These are phyloP conservation scores for Starmerella apis DNA, from an alignment of 805 yeast species.

Conservation along the genomic window DNA sequence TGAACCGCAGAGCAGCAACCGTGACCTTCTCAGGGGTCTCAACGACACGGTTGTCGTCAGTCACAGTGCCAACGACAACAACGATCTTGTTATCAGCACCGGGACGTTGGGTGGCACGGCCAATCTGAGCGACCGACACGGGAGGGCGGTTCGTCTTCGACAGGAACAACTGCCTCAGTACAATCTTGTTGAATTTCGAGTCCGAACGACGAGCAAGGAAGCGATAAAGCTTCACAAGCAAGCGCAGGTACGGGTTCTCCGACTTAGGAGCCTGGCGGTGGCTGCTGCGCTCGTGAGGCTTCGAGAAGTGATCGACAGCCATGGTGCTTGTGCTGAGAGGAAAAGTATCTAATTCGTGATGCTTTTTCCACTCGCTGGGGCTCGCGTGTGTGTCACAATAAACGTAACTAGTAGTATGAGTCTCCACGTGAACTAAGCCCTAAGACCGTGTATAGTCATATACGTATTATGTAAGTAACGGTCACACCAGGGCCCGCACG, in stretches of 20 bases:
- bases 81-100: conserved; percentile 85
- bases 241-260: conserved; percentile 96
- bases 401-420: conserved; percentile 14
- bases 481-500: not conserved
- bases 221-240: conserved; percentile 95
- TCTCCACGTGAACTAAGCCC: conserved; percentile 17
- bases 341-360: conserved; percentile 8
- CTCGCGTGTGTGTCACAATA: conserved; percentile 2
- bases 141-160: conserved; percentile 99
- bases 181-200: conserved; percentile 91
- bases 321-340: conserved; percentile 35
- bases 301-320: conserved; percentile 96
- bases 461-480: not conserved
- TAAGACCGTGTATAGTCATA: conserved; percentile 11
- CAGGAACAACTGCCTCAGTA: conserved; percentile 88
- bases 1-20: conserved; percentile 98
- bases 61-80: conserved; percentile 98
- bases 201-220: conserved; percentile 99
- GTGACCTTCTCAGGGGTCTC: conserved; percentile 87
- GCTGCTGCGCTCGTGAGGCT: conserved; percentile 91
- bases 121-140: conserved; percentile 86
- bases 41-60: conserved; percentile 91
- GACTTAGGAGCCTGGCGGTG: conserved; percentile 99
- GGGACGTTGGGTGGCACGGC: conserved; percentile 68
- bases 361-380: conserved; percentile 17